These are phyloP conservation scores for Ogataea corticis DNA, from an alignment of 805 yeast species.

Conservation along the genomic window DNA sequence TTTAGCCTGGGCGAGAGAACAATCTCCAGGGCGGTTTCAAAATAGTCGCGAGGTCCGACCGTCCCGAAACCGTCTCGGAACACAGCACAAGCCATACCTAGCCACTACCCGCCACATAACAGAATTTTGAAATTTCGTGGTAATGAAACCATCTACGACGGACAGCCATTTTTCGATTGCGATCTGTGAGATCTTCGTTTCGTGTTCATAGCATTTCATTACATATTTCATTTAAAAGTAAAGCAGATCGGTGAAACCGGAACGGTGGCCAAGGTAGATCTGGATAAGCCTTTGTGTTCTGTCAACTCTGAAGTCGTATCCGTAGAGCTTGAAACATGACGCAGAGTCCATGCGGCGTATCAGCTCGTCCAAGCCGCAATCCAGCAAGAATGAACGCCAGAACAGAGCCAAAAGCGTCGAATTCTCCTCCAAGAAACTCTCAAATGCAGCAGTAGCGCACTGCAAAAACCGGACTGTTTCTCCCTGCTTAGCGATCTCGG, in stretches of 20 bases:
- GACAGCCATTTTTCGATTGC: no score
- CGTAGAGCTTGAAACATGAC: constrained; percentile 25
- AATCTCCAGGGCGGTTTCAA: no score
- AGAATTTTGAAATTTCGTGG: no score
- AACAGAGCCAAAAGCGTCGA: constrained; percentile 24
- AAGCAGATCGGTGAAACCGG: constrained; percentile 26
- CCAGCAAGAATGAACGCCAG: constrained; percentile 24
- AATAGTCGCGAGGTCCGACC: no score
- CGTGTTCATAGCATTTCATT: no score
- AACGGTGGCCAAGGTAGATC: constrained; percentile 19
- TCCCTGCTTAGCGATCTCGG: constrained; percentile 23
- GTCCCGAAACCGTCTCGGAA: no score
- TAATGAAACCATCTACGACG: no score
- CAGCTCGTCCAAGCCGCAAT: constrained; percentile 14
- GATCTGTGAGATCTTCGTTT: not conserved
- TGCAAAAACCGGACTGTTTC: constrained; percentile 16
- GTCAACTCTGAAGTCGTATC: constrained; percentile 27
- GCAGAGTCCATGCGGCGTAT: constrained; percentile 1
- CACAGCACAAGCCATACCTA: no score
- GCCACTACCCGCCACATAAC: no score
- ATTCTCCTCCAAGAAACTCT: constrained; percentile 20
- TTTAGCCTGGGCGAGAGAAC: no score
- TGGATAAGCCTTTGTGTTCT: constrained; percentile 19
- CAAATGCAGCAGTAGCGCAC: constrained; percentile 21
- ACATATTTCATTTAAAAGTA: constrained; percentile 14